These are phyloP conservation scores for Ogataea nakhonphanomensis DNA, from an alignment of 805 yeast species.

Conservation along the genomic window DNA sequence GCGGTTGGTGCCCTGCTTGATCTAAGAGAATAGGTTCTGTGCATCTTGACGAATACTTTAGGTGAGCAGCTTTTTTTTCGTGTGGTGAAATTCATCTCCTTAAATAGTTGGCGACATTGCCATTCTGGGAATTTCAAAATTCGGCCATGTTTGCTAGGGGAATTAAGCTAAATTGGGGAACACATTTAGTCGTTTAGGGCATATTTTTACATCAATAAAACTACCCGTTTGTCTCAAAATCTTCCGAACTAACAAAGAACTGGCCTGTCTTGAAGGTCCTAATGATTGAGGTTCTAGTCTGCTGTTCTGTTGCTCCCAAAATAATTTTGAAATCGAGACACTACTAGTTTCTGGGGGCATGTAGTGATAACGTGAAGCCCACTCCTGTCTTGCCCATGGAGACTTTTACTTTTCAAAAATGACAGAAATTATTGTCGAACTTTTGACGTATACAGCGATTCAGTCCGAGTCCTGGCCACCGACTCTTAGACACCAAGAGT, in stretches of 20 bases:
- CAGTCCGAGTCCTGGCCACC: too few species aligned
- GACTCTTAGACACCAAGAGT: too few species aligned
- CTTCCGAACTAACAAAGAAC: too few species aligned
- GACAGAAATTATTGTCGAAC: too few species aligned
- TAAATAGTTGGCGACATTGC: constrained; percentile 14
- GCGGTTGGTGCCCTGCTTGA: constrained; percentile 96
- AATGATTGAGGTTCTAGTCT: too few species aligned
- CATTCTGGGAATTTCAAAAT: constrained; percentile 19
- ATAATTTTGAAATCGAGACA: background rate
- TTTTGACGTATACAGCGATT: background rate
- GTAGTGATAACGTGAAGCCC: too few species aligned
- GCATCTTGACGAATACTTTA: constrained; percentile 51
- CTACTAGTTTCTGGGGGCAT: background rate
- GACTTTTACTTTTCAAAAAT: too few species aligned
- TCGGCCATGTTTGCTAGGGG: constrained; percentile 7
- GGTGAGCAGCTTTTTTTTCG: constrained; percentile 10
- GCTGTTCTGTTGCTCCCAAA: constrained; percentile 5
- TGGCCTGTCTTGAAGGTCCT: too few species aligned
- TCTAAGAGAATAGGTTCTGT: constrained; percentile 97
- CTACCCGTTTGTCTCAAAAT: too few species aligned
- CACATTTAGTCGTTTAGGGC: background rate
- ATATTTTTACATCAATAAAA: background rate
- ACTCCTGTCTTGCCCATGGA: background rate
- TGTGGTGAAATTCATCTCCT: constrained; percentile 11
- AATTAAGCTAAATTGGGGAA: constrained; percentile 3